phyloP scores from a whole-genome alignment of 2,329 filamentous ascomycete genomes.

The Fusarium staphyleae region DNA sequence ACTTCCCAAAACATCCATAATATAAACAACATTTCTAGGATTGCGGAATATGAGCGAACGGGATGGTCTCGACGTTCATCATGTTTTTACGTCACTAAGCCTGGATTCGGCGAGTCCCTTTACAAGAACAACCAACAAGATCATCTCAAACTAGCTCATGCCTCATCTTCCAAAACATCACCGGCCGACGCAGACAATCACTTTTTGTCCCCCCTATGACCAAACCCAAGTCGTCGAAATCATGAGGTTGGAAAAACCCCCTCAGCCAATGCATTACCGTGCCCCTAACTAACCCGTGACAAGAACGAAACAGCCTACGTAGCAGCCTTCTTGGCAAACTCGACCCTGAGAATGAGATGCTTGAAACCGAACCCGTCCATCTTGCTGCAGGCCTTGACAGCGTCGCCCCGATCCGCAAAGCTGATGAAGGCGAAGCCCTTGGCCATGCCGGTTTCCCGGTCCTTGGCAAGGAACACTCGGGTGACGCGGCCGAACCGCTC shows the following conservation, averaged over 20 bases:
- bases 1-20: no score
- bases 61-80: no score
- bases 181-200: constrained; percentile 35
- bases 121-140: background rate
- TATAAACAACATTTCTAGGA: no score
- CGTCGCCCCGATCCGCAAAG: constrained; percentile 88
- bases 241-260: constrained; percentile 35
- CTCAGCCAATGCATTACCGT: constrained; percentile 43
- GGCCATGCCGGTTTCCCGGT: constrained; percentile 92
- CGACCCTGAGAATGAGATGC: constrained; percentile 84
- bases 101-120: no score
- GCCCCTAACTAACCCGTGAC: constrained; percentile 43
- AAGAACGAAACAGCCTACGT: constrained; percentile 46
- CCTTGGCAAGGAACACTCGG: constrained; percentile 96
- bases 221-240: constrained; percentile 39
- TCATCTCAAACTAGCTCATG: constrained; percentile 6
- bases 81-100: no score
- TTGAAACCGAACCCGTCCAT: constrained; percentile 96
- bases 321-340: constrained; percentile 80
- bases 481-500: constrained; percentile 96
- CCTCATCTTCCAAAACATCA: constrained; percentile 22
- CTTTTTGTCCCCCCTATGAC: constrained; percentile 31
- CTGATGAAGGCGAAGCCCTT: constrained; percentile 99
- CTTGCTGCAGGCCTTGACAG: constrained; percentile 91
- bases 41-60: no score